Evolutionary conservation across 1,284 basidiomycete species (phyloP).

Genomic region (Ganoderma sinense): DNA sequence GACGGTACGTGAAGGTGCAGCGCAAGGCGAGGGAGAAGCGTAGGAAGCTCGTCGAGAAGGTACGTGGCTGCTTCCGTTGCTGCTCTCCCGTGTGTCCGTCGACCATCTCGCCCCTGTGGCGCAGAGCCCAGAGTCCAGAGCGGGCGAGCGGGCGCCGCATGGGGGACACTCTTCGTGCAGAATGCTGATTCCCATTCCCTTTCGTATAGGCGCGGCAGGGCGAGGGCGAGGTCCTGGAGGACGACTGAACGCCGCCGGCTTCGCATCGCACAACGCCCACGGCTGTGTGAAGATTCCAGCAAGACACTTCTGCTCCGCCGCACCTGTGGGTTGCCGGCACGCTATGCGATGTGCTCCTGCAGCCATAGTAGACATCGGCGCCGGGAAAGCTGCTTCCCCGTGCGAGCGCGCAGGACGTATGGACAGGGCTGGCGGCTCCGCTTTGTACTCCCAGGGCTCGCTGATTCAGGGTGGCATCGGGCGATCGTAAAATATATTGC

Average conservation of each 20-base stretch:
- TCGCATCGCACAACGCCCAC: constrained; percentile 19
- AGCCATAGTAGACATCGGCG: background rate
- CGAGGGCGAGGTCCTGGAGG: constrained; percentile 72
- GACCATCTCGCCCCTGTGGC: background rate
- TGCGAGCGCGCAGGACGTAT: background rate
- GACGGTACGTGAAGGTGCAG: constrained; percentile 82
- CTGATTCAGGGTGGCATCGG: background rate
- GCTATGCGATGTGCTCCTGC: background rate
- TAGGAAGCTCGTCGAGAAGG: constrained; percentile 80
- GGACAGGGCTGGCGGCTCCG: constrained; percentile 6
- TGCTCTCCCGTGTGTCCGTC: background rate
- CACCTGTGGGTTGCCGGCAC: background rate
- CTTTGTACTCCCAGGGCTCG: constrained; percentile 2
- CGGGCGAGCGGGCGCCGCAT: background rate
- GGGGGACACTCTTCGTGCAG: background rate
- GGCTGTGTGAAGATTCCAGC: constrained; percentile 18
- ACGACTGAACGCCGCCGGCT: constrained; percentile 45
- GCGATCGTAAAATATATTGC: background rate
- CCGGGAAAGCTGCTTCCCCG: background rate
- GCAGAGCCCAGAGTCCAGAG: background rate
- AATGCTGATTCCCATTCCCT: constrained; percentile 19
- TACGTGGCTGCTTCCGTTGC: constrained; percentile 34
- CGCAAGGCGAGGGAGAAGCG: constrained; percentile 83
- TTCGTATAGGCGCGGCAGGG: constrained; percentile 68
- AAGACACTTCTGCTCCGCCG: background rate